These are phyloP conservation scores for Blakeslea trispora DNA, from an alignment of 371 early-diverging fungal species.

Conservation along the genomic window DNA sequence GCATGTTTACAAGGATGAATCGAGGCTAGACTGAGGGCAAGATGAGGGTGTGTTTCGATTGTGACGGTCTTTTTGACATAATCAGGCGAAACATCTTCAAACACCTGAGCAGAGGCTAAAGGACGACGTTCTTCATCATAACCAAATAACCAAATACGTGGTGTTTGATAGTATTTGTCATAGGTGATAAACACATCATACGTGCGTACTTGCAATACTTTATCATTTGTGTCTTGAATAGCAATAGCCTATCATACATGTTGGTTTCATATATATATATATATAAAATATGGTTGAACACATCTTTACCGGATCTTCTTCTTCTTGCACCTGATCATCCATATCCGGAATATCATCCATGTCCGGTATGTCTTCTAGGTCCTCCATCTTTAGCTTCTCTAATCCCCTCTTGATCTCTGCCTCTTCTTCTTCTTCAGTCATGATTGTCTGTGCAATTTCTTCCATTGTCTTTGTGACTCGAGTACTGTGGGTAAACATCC, in stretches of 20 bases:
- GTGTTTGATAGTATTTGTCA: constrained; percentile 98
- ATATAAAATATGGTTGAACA: too few species aligned
- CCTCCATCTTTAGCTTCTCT: constrained; percentile 32
- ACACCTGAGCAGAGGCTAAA: constrained; percentile 82
- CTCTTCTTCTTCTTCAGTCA: constrained; percentile 59
- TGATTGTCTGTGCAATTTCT: constrained; percentile 68
- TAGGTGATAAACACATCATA: constrained; percentile 98
- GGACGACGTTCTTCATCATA: constrained; percentile 93
- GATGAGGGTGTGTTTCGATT: constrained; percentile 93
- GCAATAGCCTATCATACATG: constrained; percentile 1
- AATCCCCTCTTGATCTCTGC: constrained; percentile 31
- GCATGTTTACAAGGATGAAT: constrained; percentile 98
- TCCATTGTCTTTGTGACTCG: constrained; percentile 59
- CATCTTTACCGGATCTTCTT: constrained; percentile 39
- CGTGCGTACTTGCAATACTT: constrained; percentile 91
- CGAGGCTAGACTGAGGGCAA: constrained; percentile 80
- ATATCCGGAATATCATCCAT: constrained; percentile 78
- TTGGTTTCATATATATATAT: too few species aligned
- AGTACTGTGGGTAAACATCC: constrained; percentile 83
- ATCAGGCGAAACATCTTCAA: constrained; percentile 96
- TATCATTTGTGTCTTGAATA: constrained; percentile 56
- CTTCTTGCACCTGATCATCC: constrained; percentile 70
- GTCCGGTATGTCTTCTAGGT: constrained; percentile 96
- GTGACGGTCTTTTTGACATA: constrained; percentile 98
- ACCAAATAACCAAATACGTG: constrained; percentile 95